Base-by-base conservation (phyloP, 805 yeast species). In the Wickerhamiella slavikovae region DNA sequence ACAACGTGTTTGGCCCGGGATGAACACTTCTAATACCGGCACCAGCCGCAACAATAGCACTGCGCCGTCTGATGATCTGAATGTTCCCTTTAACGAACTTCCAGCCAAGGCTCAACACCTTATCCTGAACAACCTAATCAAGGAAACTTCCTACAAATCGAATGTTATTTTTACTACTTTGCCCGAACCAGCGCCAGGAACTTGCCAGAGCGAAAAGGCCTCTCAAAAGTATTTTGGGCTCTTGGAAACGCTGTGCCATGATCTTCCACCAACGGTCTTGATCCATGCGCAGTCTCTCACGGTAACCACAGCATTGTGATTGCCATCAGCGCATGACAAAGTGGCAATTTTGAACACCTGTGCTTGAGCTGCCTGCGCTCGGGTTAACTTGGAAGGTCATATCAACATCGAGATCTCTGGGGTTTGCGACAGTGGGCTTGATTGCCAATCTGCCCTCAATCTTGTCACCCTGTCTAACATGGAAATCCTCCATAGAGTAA, bases 211-310 rank as follows among this genome's bases (percentile, higher is more conserved):
- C 36, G 72, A 68, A 27, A 61, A 57, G 4, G 83, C 70, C 14
- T 67, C 92, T 30, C 52, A 68, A 24, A 80, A 76, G 21, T 85
- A 82, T 46, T 68, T 77, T 11, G 68, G 70, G 33, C 72, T 73
- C 40, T 56, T 85, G 29, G 75, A 82, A 27, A 51, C 76, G 4
- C 79, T 94, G 89, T 60, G 85, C 33, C 66, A 69, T 25, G 79
- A 66, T 4, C 54, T 89, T 23, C 94, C 94, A 0, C 94, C 96
- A 0, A 62, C 69, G 1, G 47, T 89, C 47, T 51, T 89, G 36
- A 62, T 89, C 31, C 85, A 89, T 45, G 79, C 95, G 0, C 92
- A 80, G 54, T 75, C 93, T 0, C 82, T 89, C 61, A 89, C 98
- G 0, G 98, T 85, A 2, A 85, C 98, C 0, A 83, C 95, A 4